A percentile compares a stretch with the other conserved stretches of the same genome.
Conservation (phyloP, 1,284 basidiomycete genomes). For the Irpex rosettiformis region DNA sequence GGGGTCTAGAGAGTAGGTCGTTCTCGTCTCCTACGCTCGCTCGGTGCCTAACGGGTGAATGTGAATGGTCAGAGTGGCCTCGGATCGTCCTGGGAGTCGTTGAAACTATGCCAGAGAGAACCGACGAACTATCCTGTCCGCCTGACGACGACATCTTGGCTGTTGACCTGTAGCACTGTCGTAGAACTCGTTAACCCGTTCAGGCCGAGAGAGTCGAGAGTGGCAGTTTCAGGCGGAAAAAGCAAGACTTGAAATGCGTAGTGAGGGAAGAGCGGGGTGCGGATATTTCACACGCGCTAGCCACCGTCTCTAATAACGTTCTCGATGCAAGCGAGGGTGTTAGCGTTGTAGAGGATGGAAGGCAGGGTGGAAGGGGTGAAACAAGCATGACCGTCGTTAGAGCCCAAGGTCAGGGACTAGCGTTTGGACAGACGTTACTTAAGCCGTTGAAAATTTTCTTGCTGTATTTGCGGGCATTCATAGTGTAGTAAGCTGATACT, state of each 20-base stretch:
- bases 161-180: background rate
- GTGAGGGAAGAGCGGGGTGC: too few species aligned
- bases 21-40: conserved; percentile 39
- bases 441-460: too few species aligned
- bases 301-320: background rate
- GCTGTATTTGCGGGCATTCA: too few species aligned
- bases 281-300: too few species aligned
- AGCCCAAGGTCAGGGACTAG: background rate
- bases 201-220: background rate
- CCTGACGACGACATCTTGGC: conserved; percentile 25
- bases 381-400: background rate
- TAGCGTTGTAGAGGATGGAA: background rate
- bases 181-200: background rate
- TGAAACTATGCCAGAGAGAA: conserved; percentile 26
- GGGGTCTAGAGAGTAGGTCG: conserved; percentile 40
- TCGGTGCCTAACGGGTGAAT: conserved; percentile 33
- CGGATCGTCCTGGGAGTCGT: conserved; percentile 43
- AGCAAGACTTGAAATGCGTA: too few species aligned
- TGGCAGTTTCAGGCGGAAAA: too few species aligned
- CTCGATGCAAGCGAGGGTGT: background rate
- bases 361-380: background rate
- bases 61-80: conserved; percentile 31
- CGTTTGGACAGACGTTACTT: background rate
- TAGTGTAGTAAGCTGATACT: background rate
- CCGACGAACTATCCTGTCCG: conserved; percentile 22